Evolutionary conservation across 768 basidiomycete genomes (phyloP).

Genomic region (Boletus tomentosulus): DNA sequence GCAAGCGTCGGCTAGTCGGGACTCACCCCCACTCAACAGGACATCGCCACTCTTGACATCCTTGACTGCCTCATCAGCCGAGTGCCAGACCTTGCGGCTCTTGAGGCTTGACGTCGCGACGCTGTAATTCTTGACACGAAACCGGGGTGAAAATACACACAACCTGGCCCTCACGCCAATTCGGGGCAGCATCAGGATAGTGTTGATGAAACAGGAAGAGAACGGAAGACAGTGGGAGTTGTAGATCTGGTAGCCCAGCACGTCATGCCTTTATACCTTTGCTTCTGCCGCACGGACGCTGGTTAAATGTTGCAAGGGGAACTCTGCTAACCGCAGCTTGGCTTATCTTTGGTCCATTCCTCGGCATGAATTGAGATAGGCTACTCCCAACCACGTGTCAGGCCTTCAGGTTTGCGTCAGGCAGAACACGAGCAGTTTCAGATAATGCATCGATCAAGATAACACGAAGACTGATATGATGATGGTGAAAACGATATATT

Average conservation of each 20-base stretch:
- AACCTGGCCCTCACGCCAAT: neutral
- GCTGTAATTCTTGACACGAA: conserved; percentile 1
- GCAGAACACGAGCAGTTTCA: neutral
- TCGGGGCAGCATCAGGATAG: conserved; percentile 5
- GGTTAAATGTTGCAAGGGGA: too few relatives aligned
- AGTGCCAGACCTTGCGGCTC: conserved; percentile 54
- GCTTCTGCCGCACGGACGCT: too few relatives aligned
- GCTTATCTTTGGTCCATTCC: neutral
- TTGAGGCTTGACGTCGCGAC: neutral
- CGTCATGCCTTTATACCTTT: too few relatives aligned
- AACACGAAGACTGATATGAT: neutral
- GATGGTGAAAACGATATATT: conserved; percentile 1
- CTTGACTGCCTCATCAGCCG: conserved; percentile 74
- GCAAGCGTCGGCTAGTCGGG: conserved; percentile 19
- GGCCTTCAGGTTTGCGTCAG: too few relatives aligned
- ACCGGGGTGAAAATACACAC: conserved; percentile 1
- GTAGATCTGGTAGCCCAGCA: neutral
- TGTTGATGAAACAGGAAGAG: neutral
- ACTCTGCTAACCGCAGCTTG: too few relatives aligned
- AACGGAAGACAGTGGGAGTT: neutral
- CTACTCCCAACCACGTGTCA: neutral
- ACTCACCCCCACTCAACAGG: conserved; percentile 39
- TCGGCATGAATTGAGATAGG: neutral
- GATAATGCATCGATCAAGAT: neutral
- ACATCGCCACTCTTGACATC: conserved; percentile 81